Conservation (phyloP, 441 rosid species). For the Daphne laureola region DNA sequence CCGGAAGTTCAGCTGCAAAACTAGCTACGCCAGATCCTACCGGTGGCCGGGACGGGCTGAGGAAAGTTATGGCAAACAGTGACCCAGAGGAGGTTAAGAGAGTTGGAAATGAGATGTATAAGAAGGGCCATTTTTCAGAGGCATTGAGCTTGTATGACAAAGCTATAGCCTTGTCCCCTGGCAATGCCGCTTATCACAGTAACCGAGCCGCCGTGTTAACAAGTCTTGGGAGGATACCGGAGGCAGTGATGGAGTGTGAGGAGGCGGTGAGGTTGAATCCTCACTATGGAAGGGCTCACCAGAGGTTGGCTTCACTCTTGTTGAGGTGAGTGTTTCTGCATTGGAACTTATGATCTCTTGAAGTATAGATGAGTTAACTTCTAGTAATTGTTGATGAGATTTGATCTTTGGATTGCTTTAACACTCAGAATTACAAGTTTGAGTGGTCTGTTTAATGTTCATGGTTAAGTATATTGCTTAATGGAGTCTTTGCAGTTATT, state of each 20-base stretch:
- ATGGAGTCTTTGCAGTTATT: too few relatives aligned
- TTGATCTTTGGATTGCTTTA: too few relatives aligned
- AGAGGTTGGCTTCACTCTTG: slow-evolving; percentile 60
- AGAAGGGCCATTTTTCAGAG: slow-evolving; percentile 61
- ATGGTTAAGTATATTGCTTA: too few relatives aligned
- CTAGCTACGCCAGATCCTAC: slow-evolving; percentile 14
- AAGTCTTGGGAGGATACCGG: slow-evolving; percentile 45
- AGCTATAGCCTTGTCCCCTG: slow-evolving; percentile 64
- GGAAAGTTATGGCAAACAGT: slow-evolving; percentile 21
- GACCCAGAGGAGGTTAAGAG: slow-evolving; percentile 77
- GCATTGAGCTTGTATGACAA: slow-evolving; percentile 68
- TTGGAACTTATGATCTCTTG: too few relatives aligned
- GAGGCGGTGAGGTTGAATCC: slow-evolving; percentile 81
- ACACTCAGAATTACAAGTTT: too few relatives aligned
- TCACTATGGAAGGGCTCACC: slow-evolving; percentile 67
- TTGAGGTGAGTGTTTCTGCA: slow-evolving; percentile 39
- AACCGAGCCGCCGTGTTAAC: slow-evolving; percentile 82
- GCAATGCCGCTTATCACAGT: slow-evolving; percentile 59
- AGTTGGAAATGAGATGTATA: slow-evolving; percentile 71
- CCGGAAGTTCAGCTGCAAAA: slow-evolving; percentile 6
- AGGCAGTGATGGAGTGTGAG: slow-evolving; percentile 79
- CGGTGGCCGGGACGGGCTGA: slow-evolving; percentile 18
- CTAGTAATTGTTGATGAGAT: too few relatives aligned
- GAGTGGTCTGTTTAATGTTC: too few relatives aligned
- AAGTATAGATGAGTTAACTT: too few relatives aligned